A percentile compares a stretch with the other conserved stretches of the same genome.
phyloP scores from a whole-genome alignment of 257 asterid genomes.

The Salvia hispanica region DNA sequence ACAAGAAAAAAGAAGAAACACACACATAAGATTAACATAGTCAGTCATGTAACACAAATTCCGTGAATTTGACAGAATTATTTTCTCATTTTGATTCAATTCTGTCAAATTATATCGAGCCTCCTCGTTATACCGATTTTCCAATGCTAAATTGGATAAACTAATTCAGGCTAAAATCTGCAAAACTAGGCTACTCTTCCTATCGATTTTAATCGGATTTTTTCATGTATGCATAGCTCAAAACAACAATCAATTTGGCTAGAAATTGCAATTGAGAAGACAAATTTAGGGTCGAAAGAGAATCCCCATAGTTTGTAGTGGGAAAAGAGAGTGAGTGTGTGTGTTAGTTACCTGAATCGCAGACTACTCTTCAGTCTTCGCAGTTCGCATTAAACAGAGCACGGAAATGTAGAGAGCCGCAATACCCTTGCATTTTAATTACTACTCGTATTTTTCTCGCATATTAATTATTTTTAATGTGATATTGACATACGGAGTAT shows the following conservation, averaged over 20 bases:
- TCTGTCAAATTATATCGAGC: background rate
- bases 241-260: background rate
- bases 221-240: background rate
- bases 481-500: too few species aligned
- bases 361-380: background rate
- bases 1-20: too few species aligned
- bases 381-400: background rate
- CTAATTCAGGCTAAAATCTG: background rate
- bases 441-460: too few species aligned
- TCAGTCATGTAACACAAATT: background rate
- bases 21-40: background rate
- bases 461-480: too few species aligned
- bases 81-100: background rate
- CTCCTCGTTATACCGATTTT: background rate
- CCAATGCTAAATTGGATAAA: background rate
- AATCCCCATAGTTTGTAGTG: background rate
- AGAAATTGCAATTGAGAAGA: background rate
- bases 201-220: background rate
- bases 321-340: background rate
- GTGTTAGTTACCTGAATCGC: constrained; percentile 26
- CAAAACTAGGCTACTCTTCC: background rate
- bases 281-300: background rate
- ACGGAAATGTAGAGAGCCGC: background rate
- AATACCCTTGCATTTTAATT: too few species aligned
- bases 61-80: background rate